phyloP scores from a whole-genome alignment of 1,284 basidiomycete species.

The Malassezia cuniculi region DNA sequence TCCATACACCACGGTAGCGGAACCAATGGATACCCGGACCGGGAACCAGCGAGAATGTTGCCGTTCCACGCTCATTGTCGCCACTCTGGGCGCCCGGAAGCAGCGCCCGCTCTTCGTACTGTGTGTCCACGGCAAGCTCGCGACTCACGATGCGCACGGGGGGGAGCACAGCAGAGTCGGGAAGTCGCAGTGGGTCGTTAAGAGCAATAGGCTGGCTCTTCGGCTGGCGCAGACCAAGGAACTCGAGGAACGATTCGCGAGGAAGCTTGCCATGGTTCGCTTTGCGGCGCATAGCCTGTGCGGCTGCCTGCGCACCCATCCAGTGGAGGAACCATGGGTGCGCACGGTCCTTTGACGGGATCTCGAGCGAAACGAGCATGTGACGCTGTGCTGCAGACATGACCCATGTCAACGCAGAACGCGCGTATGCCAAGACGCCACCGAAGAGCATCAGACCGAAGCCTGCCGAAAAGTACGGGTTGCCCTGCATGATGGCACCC shows the following conservation, averaged over 20 bases:
- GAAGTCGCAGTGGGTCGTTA: slow-evolving; percentile 46
- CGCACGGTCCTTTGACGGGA: slow-evolving; percentile 83
- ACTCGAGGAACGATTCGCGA: slow-evolving; percentile 28
- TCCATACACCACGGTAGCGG: slow-evolving; percentile 78
- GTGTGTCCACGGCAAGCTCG: slow-evolving; percentile 85
- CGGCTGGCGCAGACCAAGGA: slow-evolving; percentile 22
- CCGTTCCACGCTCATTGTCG: slow-evolving; percentile 21
- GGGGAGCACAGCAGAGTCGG: slow-evolving; percentile 42
- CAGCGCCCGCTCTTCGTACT: slow-evolving; percentile 13
- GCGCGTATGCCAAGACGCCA: slow-evolving; percentile 24
- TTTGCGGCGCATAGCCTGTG: slow-evolving; percentile 32
- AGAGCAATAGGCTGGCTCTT: not conserved
- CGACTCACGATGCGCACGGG: slow-evolving; percentile 51
- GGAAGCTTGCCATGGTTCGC: slow-evolving; percentile 25
- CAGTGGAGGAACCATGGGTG: slow-evolving; percentile 96
- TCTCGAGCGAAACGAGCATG: slow-evolving; percentile 86
- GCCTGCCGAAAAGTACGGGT: slow-evolving; percentile 40
- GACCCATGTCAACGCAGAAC: slow-evolving; percentile 54
- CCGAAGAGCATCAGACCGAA: slow-evolving; percentile 42
- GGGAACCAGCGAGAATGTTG: slow-evolving; percentile 76
- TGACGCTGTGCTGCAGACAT: slow-evolving; percentile 68
- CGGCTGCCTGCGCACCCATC: slow-evolving; percentile 59
- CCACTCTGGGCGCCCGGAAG: slow-evolving; percentile 17
- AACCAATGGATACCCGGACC: slow-evolving; percentile 92
- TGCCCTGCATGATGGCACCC: slow-evolving; percentile 26